These are phyloP conservation scores for Candida gigantensis DNA, from an alignment of 1,139 yeast species.

Conservation along the genomic window DNA sequence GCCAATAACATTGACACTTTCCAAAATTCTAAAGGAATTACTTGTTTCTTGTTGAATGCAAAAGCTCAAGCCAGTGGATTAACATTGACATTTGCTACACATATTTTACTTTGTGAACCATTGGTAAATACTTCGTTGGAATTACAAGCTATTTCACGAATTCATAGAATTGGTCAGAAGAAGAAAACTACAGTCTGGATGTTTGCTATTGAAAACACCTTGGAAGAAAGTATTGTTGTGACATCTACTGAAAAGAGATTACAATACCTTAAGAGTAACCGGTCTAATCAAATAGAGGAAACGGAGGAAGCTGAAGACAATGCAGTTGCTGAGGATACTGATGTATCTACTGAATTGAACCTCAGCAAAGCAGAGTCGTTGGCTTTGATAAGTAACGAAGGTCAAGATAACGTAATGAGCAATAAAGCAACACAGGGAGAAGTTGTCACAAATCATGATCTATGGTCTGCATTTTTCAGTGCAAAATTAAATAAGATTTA, in stretches of 20 bases:
- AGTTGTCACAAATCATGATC: conserved; percentile 52
- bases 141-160: conserved; percentile 86
- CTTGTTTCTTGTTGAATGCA: conserved; percentile 83
- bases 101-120: conserved; percentile 88
- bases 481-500: conserved; percentile 17
- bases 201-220: conserved; percentile 79
- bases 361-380: conserved; percentile 38
- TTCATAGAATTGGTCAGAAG: conserved; percentile 89
- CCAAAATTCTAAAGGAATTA: conserved; percentile 63
- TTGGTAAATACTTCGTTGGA: conserved; percentile 86
- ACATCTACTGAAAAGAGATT: conserved; percentile 54
- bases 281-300: neutral
- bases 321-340: neutral
- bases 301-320: neutral
- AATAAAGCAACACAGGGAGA: conserved; percentile 51
- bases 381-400: conserved; percentile 39
- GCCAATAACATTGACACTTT: conserved; percentile 26
- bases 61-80: conserved; percentile 87
- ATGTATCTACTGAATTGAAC: conserved; percentile 19
- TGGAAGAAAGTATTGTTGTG: conserved; percentile 85
- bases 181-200: conserved; percentile 85
- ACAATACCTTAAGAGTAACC: conserved; percentile 28
- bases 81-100: conserved; percentile 87
- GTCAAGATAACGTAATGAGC: conserved; percentile 43
- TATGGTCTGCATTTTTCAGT: conserved; percentile 63